phyloP scores from a whole-genome alignment of 495 filamentous ascomycete genomes.

The Neurospora discreta region DNA sequence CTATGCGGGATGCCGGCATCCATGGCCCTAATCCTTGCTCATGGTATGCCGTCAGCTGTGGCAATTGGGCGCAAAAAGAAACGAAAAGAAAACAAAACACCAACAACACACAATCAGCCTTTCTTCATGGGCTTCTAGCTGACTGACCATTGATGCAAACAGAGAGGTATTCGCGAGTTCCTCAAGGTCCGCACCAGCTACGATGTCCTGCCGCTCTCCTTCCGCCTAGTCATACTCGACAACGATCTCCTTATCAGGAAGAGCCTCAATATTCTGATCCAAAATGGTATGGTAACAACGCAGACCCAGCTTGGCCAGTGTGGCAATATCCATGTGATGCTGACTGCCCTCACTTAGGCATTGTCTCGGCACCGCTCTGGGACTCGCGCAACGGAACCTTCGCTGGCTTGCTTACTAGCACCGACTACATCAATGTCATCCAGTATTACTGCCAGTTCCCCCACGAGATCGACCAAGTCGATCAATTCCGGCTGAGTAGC shows the following conservation, averaged over 20 bases:
- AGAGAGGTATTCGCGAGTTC: slow-evolving; percentile 91
- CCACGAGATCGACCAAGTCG: slow-evolving; percentile 74
- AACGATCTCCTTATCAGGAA: slow-evolving; percentile 92
- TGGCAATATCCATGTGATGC: slow-evolving; percentile 3
- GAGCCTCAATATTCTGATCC: slow-evolving; percentile 90
- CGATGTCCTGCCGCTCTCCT: slow-evolving; percentile 96
- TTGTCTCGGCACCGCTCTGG: slow-evolving; percentile 96
- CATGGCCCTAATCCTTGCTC: background rate
- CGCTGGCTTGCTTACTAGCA: slow-evolving; percentile 86
- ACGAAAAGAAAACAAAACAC: too few species aligned
- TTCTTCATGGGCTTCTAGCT: background rate
- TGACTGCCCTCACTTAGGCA: slow-evolving; percentile 47
- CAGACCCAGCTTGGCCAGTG: background rate
- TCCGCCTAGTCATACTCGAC: slow-evolving; percentile 91
- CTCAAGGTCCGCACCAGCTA: slow-evolving; percentile 94
- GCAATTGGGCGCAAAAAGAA: background rate
- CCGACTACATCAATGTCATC: slow-evolving; percentile 97
- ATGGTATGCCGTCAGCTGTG: background rate
- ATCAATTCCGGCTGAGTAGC: slow-evolving; percentile 88
- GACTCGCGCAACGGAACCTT: slow-evolving; percentile 91
- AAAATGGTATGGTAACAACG: slow-evolving; percentile 62
- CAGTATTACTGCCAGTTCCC: slow-evolving; percentile 99
- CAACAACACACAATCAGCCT: background rate
- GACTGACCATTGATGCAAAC: slow-evolving; percentile 9
- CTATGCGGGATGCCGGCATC: slow-evolving; percentile 19